A percentile compares a stretch with the other conserved stretches of the same genome.
phyloP scores from a whole-genome alignment of 225 moss, liverwort and hornwort genomes.

The Rhytidiadelphus loreus region DNA sequence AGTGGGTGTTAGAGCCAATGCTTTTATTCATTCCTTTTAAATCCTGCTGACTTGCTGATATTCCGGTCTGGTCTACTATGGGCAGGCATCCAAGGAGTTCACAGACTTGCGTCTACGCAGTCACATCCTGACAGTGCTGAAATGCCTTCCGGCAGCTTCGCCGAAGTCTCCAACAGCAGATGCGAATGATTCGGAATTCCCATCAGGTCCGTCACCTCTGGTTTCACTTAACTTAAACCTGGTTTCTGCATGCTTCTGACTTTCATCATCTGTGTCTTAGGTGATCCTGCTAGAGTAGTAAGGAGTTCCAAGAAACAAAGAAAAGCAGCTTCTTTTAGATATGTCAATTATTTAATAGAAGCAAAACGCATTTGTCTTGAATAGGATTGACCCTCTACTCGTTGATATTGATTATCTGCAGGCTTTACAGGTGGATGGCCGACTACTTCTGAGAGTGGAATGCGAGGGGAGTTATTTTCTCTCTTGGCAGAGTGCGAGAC shows the following conservation, averaged over 20 bases:
- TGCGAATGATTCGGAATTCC: constrained; percentile 16
- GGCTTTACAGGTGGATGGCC: constrained; percentile 15
- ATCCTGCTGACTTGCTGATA: neutral
- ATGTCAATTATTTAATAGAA: neutral
- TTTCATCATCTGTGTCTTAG: neutral
- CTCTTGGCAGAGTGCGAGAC: constrained; percentile 82
- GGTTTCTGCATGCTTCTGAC: neutral
- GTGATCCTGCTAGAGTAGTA: neutral
- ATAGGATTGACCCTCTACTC: neutral
- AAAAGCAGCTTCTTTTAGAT: neutral
- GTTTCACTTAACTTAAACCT: neutral
- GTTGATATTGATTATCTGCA: neutral
- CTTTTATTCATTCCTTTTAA: neutral
- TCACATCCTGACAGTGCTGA: constrained; percentile 78
- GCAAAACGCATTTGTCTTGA: neutral
- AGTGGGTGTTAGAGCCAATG: neutral
- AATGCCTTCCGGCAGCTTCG: constrained; percentile 63
- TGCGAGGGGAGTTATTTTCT: constrained; percentile 62
- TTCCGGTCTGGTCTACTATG: neutral
- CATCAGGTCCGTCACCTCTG: constrained; percentile 16
- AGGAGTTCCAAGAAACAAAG: neutral
- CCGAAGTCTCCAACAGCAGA: constrained; percentile 25
- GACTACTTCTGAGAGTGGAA: constrained; percentile 19
- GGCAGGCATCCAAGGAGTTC: constrained; percentile 73
- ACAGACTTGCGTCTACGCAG: constrained; percentile 76